Evolutionary conservation across 2,329 filamentous ascomycete genomes (phyloP).

Genomic region (Colletotrichum noveboracense): DNA sequence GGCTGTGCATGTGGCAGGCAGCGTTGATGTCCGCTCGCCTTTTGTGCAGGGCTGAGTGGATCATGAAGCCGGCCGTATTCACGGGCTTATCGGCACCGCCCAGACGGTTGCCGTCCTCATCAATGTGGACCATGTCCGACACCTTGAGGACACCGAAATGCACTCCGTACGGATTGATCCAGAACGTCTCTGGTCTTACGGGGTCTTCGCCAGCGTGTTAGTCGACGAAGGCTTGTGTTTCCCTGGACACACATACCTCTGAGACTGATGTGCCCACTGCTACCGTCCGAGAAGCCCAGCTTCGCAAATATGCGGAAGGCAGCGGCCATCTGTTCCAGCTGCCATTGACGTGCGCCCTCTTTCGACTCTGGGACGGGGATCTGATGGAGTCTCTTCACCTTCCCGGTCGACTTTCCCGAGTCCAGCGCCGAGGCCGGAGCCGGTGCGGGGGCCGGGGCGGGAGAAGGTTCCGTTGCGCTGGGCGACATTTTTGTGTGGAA

Average conservation of each 20-base stretch:
- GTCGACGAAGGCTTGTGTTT: not conserved
- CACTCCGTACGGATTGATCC: slow-evolving; percentile 63
- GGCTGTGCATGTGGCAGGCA: slow-evolving; percentile 70
- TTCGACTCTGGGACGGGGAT: slow-evolving; percentile 11
- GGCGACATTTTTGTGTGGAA: slow-evolving; percentile 4
- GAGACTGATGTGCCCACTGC: slow-evolving; percentile 51
- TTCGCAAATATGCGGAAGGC: slow-evolving; percentile 55
- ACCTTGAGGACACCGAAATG: slow-evolving; percentile 71
- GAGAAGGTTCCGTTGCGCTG: not conserved
- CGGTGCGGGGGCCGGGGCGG: not conserved
- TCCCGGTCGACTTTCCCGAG: not conserved
- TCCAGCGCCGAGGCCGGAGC: slow-evolving; percentile 11
- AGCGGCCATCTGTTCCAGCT: slow-evolving; percentile 46
- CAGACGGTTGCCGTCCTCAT: slow-evolving; percentile 62
- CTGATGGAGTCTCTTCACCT: slow-evolving; percentile 19
- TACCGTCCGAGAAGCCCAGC: slow-evolving; percentile 49
- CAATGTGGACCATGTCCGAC: slow-evolving; percentile 70
- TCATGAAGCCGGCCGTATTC: slow-evolving; percentile 72
- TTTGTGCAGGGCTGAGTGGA: slow-evolving; percentile 70
- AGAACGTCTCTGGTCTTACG: slow-evolving; percentile 38
- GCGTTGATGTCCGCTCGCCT: slow-evolving; percentile 67
- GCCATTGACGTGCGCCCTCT: slow-evolving; percentile 36
- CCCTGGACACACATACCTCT: slow-evolving; percentile 15
- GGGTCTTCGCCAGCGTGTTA: slow-evolving; percentile 28
- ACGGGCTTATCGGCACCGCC: slow-evolving; percentile 63